Base-by-base conservation (phyloP, 148 eudicot genomes). In the Camellia lanceoleosa region DNA sequence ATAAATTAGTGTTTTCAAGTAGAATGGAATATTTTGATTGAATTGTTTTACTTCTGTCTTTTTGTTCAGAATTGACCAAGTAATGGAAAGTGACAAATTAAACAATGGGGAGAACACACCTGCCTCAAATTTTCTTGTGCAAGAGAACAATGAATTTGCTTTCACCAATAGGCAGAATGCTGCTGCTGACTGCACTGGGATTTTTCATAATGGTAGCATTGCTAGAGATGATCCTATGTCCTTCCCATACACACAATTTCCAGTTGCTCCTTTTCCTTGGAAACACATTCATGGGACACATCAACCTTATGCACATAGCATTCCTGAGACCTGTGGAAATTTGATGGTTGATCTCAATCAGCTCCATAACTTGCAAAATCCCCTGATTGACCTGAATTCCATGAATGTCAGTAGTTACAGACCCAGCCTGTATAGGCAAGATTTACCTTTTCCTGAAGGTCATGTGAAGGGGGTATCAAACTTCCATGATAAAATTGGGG, bases 341-440 rank as follows among this genome's bases (percentile, higher is more conserved):
- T 56, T 71, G 18, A 71, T 69, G 68, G 72, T 68, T 73, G 82
- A 69, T 82, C 74, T 75, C n/a, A 63, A 69, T 51, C 76, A 79
- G 68, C 76, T 75, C 73, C 73, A 49, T 74, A 23, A 71, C 77
- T 68, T 52, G 23, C 72, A 69, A 76, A 54, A 70, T 70, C 65
- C 80, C 74, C 30, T 10, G 42, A 14, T 11, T 70, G 42, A 58
- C 71, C 68, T 74, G 19, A 58, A 64, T 63, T 79, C n/a, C 72
- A 64, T n/a, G 41, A 74, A 75, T 66, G 16, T 11, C 14, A 46
- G 70, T 54, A 30, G 41, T 71, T 65, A 72, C 56, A 56, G 49
- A 41, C 79, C 85, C 51, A 66, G 51, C 63, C 43, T 56, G 54
- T 59, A 58, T 55, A 44, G 73, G 67, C 77, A 43, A 12, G 46